Evolutionary conservation across 108 stramenopile genomes (phyloP), one percentile per base, ranked within the genome.

Genomic region (Fistulifera pelliculosa): DNA sequence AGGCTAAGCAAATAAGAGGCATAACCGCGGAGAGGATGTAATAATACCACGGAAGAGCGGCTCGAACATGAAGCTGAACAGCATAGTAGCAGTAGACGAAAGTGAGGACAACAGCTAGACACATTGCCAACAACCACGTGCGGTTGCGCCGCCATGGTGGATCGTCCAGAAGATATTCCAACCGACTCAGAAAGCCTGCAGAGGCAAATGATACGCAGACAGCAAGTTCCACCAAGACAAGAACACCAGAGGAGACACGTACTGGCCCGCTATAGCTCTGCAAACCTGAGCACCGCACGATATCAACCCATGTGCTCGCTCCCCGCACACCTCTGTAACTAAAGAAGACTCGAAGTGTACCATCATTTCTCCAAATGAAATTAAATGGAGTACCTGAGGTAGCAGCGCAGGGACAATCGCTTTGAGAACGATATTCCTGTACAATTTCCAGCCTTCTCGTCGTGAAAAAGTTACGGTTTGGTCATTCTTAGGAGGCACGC

Each of bases 401-500:
- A 72, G 41, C 10, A 87, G 60, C 3, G 85, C 81, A 10, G 76
- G 74, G 15, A 80, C 63, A 38, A 80, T 19, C 1, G 82, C 56
- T 56, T 83, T 83, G 44, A 81, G 25, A 0, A 81, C 54, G 27
- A 56, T 49, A 24, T 52, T 64, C 38, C 47, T 41, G 58, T 64
- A 82, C 17, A 77, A 51, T 18, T 65, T 41, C 35, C 38, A 64
- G 27, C 74, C 70, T 64, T 76, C 83, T 51, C 52, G 76, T 49
- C 69, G 64, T 16, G 78, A 73, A 66, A 86, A 87, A n/a, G 61
- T 62, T 7, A 78, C 21, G 14, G 80, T 70, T 15, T 63, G 26
- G 54, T 89, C 91, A 53, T 89, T 89, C 61, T 93, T 93, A 19
- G 76, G 73, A 2, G 91, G 91, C 0, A 88, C 87, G 24, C 66